Conservation (phyloP, 1,284 basidiomycete species). For the Trametes hirsuta region DNA sequence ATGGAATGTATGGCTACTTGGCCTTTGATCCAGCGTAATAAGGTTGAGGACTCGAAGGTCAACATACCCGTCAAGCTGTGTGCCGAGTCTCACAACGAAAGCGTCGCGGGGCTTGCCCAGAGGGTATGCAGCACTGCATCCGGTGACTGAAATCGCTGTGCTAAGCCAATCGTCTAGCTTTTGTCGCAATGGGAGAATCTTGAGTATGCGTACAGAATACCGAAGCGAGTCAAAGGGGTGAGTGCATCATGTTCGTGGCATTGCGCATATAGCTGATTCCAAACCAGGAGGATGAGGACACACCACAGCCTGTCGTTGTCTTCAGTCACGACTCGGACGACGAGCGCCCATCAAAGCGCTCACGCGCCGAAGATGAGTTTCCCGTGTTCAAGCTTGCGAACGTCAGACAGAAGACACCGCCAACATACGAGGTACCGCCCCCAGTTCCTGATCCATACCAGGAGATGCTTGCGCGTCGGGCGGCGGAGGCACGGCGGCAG, state of each 20-base stretch:
- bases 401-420: conserved; percentile 12
- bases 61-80: conserved; percentile 65
- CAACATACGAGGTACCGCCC: background rate
- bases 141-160: background rate
- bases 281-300: conserved; percentile 31
- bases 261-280: background rate
- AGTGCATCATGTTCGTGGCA: conserved; percentile 30
- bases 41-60: conserved; percentile 89
- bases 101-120: conserved; percentile 57
- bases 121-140: conserved; percentile 45
- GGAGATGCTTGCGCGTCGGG: conserved; percentile 5
- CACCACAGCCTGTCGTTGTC: conserved; percentile 6
- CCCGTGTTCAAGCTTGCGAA: conserved; percentile 18
- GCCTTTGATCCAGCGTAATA: conserved; percentile 90
- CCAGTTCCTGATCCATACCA: background rate
- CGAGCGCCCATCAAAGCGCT: conserved; percentile 38
- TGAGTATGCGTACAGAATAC: conserved; percentile 84
- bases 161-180: conserved; percentile 47
- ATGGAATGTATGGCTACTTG: conserved; percentile 78
- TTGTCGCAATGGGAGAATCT: conserved; percentile 77
- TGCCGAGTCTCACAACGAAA: conserved; percentile 58
- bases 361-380: conserved; percentile 28
- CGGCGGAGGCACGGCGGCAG: conserved; percentile 22
- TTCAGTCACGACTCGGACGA: conserved; percentile 29
- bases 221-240: conserved; percentile 61